Evolutionary conservation across 352 stramenopile genomes (phyloP).

Genomic region (Pythium sp.): DNA sequence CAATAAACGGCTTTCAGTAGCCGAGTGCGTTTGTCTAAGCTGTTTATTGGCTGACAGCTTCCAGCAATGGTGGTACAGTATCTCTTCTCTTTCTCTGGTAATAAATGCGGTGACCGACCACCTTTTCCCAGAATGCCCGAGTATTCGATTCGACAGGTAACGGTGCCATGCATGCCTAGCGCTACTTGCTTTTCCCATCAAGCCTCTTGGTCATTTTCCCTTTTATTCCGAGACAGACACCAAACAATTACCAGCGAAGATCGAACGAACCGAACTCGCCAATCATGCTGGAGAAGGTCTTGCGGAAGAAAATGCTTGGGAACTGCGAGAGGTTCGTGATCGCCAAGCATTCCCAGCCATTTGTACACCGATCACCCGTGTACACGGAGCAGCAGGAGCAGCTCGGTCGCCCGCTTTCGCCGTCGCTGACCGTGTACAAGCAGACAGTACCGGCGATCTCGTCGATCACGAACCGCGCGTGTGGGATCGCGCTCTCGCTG

Average conservation of each 20-base stretch:
- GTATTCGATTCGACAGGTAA: slow-evolving; percentile 12
- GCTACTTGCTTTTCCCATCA: background rate
- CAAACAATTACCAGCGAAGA: background rate
- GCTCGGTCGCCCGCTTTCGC: slow-evolving; percentile 84
- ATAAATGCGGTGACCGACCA: background rate
- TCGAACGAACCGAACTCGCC: background rate
- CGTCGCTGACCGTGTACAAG: slow-evolving; percentile 91
- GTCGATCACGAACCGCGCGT: slow-evolving; percentile 90
- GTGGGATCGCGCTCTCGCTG: slow-evolving; percentile 71
- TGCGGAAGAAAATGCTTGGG: background rate
- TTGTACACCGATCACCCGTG: background rate
- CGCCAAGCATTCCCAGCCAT: background rate
- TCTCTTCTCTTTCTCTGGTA: no score
- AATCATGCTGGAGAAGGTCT: slow-evolving; percentile 1
- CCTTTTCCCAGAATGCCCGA: background rate
- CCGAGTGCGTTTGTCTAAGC: no score
- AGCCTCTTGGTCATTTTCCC: background rate
- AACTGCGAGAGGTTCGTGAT: background rate
- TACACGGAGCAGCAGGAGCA: slow-evolving; percentile 80
- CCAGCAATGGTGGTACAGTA: no score
- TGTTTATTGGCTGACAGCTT: no score
- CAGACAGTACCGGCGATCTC: slow-evolving; percentile 89
- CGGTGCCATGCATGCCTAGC: background rate
- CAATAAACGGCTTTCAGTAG: no score
- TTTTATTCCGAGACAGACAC: background rate